Conservation (phyloP, 1,284 basidiomycete genomes). For the Retiboletus flavoniger region DNA sequence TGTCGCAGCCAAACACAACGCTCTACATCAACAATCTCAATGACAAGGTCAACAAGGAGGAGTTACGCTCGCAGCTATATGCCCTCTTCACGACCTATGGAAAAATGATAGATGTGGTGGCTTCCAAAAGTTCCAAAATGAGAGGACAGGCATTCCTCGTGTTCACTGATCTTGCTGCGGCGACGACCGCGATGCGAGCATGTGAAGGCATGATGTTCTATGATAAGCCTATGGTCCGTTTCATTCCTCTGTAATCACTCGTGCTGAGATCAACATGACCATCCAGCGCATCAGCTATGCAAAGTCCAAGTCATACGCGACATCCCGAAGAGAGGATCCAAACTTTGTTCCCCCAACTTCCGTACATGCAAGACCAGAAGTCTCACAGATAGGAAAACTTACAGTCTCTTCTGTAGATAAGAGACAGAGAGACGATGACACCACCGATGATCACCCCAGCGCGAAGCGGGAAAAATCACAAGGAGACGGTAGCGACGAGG, state of each 20-base stretch:
- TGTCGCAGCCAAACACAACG: conserved; percentile 77
- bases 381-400: conserved; percentile 39
- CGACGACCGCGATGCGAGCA: conserved; percentile 88
- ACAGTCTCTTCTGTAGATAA: conserved; percentile 49
- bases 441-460: conserved; percentile 51
- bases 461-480: conserved; percentile 70
- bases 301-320: conserved; percentile 82
- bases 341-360: conserved; percentile 68
- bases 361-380: conserved; percentile 48
- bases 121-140: conserved; percentile 86
- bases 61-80: conserved; percentile 82
- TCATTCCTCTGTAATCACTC: conserved; percentile 6
- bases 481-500: conserved; percentile 64
- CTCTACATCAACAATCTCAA: conserved; percentile 96
- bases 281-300: conserved; percentile 83
- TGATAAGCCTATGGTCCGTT: conserved; percentile 82
- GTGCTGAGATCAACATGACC: conserved; percentile 13
- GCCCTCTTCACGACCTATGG: conserved; percentile 93
- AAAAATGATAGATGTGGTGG: conserved; percentile 90
- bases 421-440: conserved; percentile 65
- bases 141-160: conserved; percentile 96
- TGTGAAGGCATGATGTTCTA: conserved; percentile 93
- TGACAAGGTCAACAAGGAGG: conserved; percentile 91
- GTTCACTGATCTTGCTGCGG: conserved; percentile 84
- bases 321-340: conserved; percentile 70